These are phyloP conservation scores for Ceratocystis alfenasii DNA, from an alignment of 2,329 filamentous ascomycete species.

Conservation along the genomic window DNA sequence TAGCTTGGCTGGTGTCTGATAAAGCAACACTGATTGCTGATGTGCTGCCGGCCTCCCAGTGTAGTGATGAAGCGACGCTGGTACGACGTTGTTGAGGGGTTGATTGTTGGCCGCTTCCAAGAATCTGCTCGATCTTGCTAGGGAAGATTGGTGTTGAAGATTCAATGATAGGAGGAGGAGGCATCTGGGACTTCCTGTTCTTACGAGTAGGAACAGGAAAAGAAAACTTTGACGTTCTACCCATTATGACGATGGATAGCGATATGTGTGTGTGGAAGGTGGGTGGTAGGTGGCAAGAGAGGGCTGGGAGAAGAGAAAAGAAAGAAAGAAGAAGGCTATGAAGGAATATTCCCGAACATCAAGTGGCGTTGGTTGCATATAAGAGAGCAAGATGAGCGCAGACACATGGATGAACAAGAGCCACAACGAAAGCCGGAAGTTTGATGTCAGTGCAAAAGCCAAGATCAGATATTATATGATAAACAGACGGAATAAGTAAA, in stretches of 20 bases:
- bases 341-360: slow-evolving; percentile 19
- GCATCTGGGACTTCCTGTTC: slow-evolving; percentile 20
- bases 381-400: slow-evolving; percentile 18
- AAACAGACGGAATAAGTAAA: background rate
- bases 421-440: slow-evolving; percentile 7
- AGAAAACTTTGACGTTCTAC: slow-evolving; percentile 22
- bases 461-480: slow-evolving; percentile 1
- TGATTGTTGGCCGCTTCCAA: slow-evolving; percentile 16
- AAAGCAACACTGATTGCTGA: slow-evolving; percentile 18
- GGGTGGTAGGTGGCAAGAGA: background rate
- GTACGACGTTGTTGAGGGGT: slow-evolving; percentile 12
- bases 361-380: slow-evolving; percentile 17
- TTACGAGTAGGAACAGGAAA: slow-evolving; percentile 21
- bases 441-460: slow-evolving; percentile 5
- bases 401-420: slow-evolving; percentile 18
- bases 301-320: background rate
- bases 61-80: slow-evolving; percentile 18
- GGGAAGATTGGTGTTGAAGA: slow-evolving; percentile 15
- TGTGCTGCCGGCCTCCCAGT: slow-evolving; percentile 15
- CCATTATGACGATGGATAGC: slow-evolving; percentile 16
- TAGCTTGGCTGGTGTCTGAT: slow-evolving; percentile 17
- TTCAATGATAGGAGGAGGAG: slow-evolving; percentile 9
- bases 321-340: slow-evolving; percentile 11
- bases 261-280: background rate
- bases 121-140: slow-evolving; percentile 19